These are phyloP conservation scores for Bassia scoparia DNA, from an alignment of 148 eudicot genomes.

Conservation along the genomic window DNA sequence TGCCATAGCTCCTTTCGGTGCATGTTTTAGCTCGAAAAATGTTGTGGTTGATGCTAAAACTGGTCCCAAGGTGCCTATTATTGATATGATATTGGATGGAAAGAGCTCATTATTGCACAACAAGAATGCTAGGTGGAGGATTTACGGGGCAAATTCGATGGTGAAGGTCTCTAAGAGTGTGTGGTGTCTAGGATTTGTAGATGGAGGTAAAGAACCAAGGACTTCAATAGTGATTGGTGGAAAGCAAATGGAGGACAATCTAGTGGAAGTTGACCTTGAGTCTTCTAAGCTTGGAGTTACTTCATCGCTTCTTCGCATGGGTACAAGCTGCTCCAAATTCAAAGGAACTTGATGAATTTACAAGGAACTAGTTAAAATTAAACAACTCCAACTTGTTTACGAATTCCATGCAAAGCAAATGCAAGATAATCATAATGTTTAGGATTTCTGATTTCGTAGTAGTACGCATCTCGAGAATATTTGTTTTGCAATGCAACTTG, in stretches of 20 bases:
- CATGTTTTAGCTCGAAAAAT: conserved; percentile 36
- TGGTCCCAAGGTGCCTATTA: conserved; percentile 39
- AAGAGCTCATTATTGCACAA: conserved; percentile 29
- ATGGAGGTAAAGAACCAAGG: conserved; percentile 27
- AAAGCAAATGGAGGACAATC: conserved; percentile 49
- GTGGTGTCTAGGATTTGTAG: conserved; percentile 45
- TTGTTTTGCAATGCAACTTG: too few relatives aligned
- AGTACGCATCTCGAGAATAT: too few relatives aligned
- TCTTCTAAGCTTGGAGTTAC: conserved; percentile 34
- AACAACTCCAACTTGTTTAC: too few relatives aligned
- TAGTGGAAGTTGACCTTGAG: conserved; percentile 43
- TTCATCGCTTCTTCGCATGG: conserved; percentile 33
- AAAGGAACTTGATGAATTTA: conserved; percentile 29
- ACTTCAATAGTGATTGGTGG: conserved; percentile 53
- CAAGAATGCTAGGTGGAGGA: conserved; percentile 42
- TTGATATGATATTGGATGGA: conserved; percentile 37
- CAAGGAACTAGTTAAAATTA: conserved; percentile 17
- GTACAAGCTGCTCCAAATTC: conserved; percentile 42
- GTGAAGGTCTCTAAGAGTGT: conserved; percentile 31
- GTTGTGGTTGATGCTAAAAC: conserved; percentile 18
- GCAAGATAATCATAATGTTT: too few relatives aligned
- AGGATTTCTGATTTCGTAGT: too few relatives aligned
- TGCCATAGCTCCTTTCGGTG: conserved; percentile 42
- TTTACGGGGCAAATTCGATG: conserved; percentile 49
- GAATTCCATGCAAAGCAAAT: too few relatives aligned